Conservation (phyloP, 148 eudicot species). For the Fallopia convolvulus region DNA sequence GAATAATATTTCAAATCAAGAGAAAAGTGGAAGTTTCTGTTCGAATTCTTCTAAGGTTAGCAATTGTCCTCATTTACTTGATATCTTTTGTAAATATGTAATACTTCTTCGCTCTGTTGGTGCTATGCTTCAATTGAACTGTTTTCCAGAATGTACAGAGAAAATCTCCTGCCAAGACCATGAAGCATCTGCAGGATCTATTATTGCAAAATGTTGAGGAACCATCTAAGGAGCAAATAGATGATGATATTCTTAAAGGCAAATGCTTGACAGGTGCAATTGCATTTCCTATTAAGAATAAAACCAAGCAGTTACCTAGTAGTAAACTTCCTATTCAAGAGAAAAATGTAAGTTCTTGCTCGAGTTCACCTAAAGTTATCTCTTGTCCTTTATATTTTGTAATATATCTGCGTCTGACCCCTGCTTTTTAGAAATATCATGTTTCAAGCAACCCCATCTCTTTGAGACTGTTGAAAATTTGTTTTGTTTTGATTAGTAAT, state of each 20-base stretch:
- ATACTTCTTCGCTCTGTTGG: not conserved
- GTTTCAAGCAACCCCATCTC: not conserved
- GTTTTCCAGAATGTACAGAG: constrained; percentile 19
- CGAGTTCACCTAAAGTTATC: constrained; percentile 32
- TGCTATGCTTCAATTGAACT: constrained; percentile 8
- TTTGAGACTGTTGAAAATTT: not conserved
- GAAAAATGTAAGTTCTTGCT: constrained; percentile 23
- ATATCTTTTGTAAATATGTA: not conserved
- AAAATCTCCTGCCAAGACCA: constrained; percentile 17
- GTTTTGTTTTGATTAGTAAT: not conserved
- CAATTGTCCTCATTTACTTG: not conserved
- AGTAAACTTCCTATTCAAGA: constrained; percentile 26
- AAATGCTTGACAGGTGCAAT: constrained; percentile 26
- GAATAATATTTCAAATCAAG: constrained; percentile 21
- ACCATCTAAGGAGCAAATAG: constrained; percentile 18
- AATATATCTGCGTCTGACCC: not conserved
- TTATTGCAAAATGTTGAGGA: constrained; percentile 17
- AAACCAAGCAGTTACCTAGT: constrained; percentile 21
- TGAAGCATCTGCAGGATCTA: constrained; percentile 24
- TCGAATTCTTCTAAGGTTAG: constrained; percentile 33
- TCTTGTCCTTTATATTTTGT: not conserved
- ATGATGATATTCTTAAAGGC: constrained; percentile 11
- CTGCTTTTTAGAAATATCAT: constrained; percentile 1
- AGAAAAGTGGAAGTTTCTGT: constrained; percentile 25
- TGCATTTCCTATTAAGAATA: constrained; percentile 25